Evolutionary conservation across 805 yeast species (phyloP), one percentile per base, ranked within the genome.

Genomic region (Wickerhamiella nectarea): DNA sequence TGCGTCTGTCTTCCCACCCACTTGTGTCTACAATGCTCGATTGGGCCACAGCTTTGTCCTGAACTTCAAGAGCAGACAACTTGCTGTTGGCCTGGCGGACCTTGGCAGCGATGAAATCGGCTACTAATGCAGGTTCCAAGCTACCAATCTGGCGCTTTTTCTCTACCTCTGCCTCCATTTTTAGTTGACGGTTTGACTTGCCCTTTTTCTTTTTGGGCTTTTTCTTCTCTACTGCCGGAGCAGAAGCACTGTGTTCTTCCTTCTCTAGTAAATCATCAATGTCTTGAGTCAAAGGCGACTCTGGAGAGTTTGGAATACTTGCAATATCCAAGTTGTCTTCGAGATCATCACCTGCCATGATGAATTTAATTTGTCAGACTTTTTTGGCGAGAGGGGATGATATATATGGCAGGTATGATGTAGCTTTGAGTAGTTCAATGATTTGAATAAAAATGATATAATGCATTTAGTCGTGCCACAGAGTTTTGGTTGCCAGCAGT

Each of bases 51-150:
- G 77, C 78, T 41, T 72, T 53, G 38, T 82, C 94, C 17, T 75
- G 65, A 47, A 84, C 67, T 57, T 87, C 95, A 45, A 87, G 62
- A 3, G 84, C 74, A 19, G 93, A 77, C 26, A 83, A 66, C 49
- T 80, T 79, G 11, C 78, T 72, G 54, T 80, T 42, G 10, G 41
- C 50, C 9, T 46, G 72, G 48, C 70, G 66, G n/a, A 81, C 67
- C 48, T 73, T 64, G 7, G 70, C 61, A 21, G 85, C 78, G 41
- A 87, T 66, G 51, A 66, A 73, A 50, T 85, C 94, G 1, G 79
- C 74, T 34, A 87, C 72, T 10, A 71, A 62, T 3, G 74, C 79
- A 0, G 84, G 68, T 4, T 73, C 67, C 51, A 72, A 70, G 14
- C 55, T 54, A 1, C 91, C 73, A 7, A 85, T 52, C 17, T 60